Percentiles rank a stretch among this genome's conserved stretches.
These are phyloP conservation scores for Erucastrum elatum DNA, from an alignment of 345 rosid genomes.

Conservation along the genomic window DNA sequence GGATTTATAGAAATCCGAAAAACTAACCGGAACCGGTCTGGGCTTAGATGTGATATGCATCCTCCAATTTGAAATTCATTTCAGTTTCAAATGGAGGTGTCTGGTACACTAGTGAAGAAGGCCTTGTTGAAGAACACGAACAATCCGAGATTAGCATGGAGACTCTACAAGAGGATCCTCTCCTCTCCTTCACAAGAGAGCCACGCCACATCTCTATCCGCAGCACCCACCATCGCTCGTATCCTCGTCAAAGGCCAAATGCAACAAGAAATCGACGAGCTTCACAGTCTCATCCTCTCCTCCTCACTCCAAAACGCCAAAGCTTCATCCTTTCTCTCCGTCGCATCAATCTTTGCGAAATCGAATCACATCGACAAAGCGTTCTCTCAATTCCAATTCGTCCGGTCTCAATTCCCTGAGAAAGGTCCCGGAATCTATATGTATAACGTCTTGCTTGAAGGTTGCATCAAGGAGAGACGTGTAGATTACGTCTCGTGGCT, in stretches of 20 bases:
- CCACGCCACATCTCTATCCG: slow-evolving; percentile 30
- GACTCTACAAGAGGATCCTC: slow-evolving; percentile 68
- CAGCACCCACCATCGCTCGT: slow-evolving; percentile 59
- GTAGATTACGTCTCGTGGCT: slow-evolving; percentile 65
- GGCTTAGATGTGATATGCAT: not conserved
- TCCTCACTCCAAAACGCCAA: slow-evolving; percentile 30
- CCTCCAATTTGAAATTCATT: not conserved
- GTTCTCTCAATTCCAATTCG: slow-evolving; percentile 55
- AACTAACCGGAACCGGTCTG: no score
- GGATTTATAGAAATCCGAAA: no score
- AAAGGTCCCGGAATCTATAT: slow-evolving; percentile 47
- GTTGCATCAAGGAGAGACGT: slow-evolving; percentile 48
- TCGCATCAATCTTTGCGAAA: slow-evolving; percentile 51
- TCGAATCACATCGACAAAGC: slow-evolving; percentile 54
- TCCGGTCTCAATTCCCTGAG: slow-evolving; percentile 56
- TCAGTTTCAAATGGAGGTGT: slow-evolving; percentile 49
- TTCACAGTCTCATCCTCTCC: slow-evolving; percentile 55
- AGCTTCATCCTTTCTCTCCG: slow-evolving; percentile 47
- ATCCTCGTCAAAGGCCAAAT: slow-evolving; percentile 66
- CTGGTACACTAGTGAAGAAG: slow-evolving; percentile 52
- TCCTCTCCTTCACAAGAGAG: slow-evolving; percentile 46
- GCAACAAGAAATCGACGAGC: slow-evolving; percentile 64
- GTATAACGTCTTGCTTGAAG: slow-evolving; percentile 62
- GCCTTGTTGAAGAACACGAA: slow-evolving; percentile 61
- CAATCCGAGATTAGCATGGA: slow-evolving; percentile 85